Base-by-base conservation (phyloP, 2,329 filamentous ascomycete genomes). In the Exophiala oligosperma region DNA sequence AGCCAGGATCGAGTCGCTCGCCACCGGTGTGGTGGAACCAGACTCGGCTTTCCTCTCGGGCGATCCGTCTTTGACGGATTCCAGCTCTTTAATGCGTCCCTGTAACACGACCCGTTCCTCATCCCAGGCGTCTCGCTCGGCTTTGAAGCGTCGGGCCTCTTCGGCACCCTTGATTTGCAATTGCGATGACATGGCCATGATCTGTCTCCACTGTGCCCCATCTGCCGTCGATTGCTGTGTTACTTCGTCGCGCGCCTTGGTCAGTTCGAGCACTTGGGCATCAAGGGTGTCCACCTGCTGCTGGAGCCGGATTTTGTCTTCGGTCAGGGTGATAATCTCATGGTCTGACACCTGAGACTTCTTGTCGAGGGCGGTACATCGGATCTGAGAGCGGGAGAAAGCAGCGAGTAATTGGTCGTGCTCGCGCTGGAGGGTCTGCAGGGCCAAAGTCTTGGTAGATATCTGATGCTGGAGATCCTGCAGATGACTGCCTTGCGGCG, bases 381-480 rank as follows among this genome's bases (percentile, higher is more conserved):
- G 78, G 12, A 74, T 76, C 48, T 79, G 76, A 59, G 62, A 61
- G 26, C 61, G 44, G 32, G 80, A 77, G 23, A 81, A 77, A 26
- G 79, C 81, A 21, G 80, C 74, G 2, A 83, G 73, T 3, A 84
- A 72, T 47, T 74, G 75, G 53, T 81, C 76, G 64, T 84, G 80
- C 67, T 84, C 81, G n/a, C 74, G 73, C 64, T 82, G 80, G 5
- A 84, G 71, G 1, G 78, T 81, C 59, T 81, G 77, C 23, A 82
- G 73, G 11, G 77, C 77, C 17, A 82, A 70, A 3, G 81, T 79
- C 62, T 83, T 82, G 56, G 82, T 71, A 14, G 77, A 81, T 38
- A 83, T 73, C 66, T 83, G 79, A 64, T 82, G 80, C 63, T 83
- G 81, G 6, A 84, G 72, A 50, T 80, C 77, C 50, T 78, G 74